Evolutionary conservation across 2,329 filamentous ascomycete species (phyloP).

Genomic region (Epichloe festucae): DNA sequence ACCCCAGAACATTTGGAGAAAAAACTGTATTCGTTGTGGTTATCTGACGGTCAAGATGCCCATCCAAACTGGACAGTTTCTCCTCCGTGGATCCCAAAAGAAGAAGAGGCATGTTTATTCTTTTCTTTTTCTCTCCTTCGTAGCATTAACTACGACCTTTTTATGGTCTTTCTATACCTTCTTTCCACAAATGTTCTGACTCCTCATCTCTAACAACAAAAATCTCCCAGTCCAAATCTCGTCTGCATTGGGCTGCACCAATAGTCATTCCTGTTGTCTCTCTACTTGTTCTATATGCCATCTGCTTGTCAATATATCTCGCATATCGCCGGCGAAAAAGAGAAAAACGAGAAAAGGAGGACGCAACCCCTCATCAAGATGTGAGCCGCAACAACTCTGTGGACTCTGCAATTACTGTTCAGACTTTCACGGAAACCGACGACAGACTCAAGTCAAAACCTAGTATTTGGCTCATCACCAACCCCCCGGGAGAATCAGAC

Average conservation of each 20-base stretch:
- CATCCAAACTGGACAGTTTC: constrained; percentile 18
- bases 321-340: constrained; percentile 15
- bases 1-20: constrained; percentile 15
- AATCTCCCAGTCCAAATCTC: constrained; percentile 9
- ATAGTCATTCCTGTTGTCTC: constrained; percentile 18
- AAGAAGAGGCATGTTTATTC: constrained; percentile 10
- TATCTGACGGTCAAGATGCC: constrained; percentile 11
- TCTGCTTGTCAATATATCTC: constrained; percentile 16
- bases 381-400: constrained; percentile 11
- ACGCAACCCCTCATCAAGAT: constrained; percentile 7
- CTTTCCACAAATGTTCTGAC: not conserved
- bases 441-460: constrained; percentile 8
- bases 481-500: not conserved
- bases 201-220: not conserved
- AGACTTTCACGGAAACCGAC: constrained; percentile 10
- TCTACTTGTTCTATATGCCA: constrained; percentile 17
- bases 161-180: not conserved
- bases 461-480: constrained; percentile 4
- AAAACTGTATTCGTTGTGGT: constrained; percentile 18
- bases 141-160: not conserved
- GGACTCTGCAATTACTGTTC: constrained; percentile 11
- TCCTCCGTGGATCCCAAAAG: constrained; percentile 18
- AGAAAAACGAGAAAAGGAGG: constrained; percentile 9
- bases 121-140: not conserved
- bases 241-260: constrained; percentile 16